phyloP scores from a whole-genome alignment of 1,284 basidiomycete genomes.

The Malassezia restricta region DNA sequence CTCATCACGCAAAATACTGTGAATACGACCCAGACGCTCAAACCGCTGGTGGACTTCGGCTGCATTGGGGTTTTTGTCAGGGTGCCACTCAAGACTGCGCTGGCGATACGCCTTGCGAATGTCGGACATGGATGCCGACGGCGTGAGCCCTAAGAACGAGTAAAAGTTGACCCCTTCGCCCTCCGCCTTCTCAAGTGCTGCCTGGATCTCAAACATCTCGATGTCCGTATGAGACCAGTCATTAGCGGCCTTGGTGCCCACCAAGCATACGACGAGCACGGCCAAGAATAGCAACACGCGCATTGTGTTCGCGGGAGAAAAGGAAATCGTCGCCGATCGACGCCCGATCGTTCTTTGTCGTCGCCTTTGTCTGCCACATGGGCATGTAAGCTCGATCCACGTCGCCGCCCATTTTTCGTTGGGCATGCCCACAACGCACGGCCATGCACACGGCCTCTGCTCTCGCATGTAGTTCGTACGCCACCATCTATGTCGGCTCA shows the following conservation, averaged over 20 bases:
- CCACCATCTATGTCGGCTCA: conserved; percentile 14
- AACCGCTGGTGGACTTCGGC: conserved; percentile 31
- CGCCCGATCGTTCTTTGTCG: too few relatives aligned
- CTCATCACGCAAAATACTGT: conserved; percentile 40
- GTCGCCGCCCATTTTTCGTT: too few relatives aligned
- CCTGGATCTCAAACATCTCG: conserved; percentile 42
- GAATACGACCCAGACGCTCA: conserved; percentile 38
- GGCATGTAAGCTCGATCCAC: too few relatives aligned
- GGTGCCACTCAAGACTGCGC: conserved; percentile 37
- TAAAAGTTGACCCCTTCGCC: conserved; percentile 37
- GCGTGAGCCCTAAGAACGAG: conserved; percentile 27
- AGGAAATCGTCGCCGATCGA: too few relatives aligned
- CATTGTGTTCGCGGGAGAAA: background rate
- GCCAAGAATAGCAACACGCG: conserved; percentile 6
- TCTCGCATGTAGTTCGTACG: conserved; percentile 3
- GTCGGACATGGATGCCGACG: conserved; percentile 17
- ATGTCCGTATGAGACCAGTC: conserved; percentile 33
- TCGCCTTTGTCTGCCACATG: too few relatives aligned
- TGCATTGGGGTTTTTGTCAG: conserved; percentile 35
- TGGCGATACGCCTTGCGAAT: conserved; percentile 42
- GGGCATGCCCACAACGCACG: too few relatives aligned
- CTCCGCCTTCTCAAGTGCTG: conserved; percentile 27
- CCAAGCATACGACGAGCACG: conserved; percentile 4
- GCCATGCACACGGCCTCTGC: too few relatives aligned
- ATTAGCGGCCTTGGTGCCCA: conserved; percentile 5